Conservation (phyloP, 2,329 filamentous ascomycete species). For the Trichoderma afroharzianum region DNA sequence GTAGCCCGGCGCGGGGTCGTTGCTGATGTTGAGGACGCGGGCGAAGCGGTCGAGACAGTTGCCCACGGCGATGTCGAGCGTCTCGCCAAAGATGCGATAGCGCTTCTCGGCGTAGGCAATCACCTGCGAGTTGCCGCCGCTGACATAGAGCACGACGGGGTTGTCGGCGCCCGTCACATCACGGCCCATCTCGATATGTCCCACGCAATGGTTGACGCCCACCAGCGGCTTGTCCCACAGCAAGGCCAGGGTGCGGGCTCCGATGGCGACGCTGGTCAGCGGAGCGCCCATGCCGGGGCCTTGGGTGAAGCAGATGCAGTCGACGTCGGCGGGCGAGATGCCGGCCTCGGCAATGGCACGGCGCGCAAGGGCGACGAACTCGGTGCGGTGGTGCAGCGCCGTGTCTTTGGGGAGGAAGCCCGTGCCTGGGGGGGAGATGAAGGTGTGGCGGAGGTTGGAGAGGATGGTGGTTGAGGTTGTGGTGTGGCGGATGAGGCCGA, state of each 20-base stretch:
- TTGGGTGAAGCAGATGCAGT: slow-evolving; percentile 93
- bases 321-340: slow-evolving; percentile 61
- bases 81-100: slow-evolving; percentile 97
- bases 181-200: slow-evolving; percentile 98
- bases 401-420: slow-evolving; percentile 97
- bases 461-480: slow-evolving; percentile 61
- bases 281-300: slow-evolving; percentile 97
- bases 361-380: slow-evolving; percentile 79
- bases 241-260: slow-evolving; percentile 73
- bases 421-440: slow-evolving; percentile 83
- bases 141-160: slow-evolving; percentile 93
- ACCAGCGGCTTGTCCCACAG: slow-evolving; percentile 88
- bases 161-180: slow-evolving; percentile 86
- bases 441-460: slow-evolving; percentile 92
- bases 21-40: slow-evolving; percentile 83
- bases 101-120: slow-evolving; percentile 93
- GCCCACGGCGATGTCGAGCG: slow-evolving; percentile 93
- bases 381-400: slow-evolving; percentile 81
- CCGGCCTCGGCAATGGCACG: slow-evolving; percentile 70
- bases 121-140: slow-evolving; percentile 94
- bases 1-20: slow-evolving; percentile 94
- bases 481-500: slow-evolving; percentile 84
- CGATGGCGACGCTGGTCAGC: slow-evolving; percentile 79
- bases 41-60: slow-evolving; percentile 97
- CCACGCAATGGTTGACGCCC: slow-evolving; percentile 96